Evolutionary conservation across 148 eudicot genomes (phyloP), one percentile per base, ranked within the genome.

Genomic region (Beta vulgaris): DNA sequence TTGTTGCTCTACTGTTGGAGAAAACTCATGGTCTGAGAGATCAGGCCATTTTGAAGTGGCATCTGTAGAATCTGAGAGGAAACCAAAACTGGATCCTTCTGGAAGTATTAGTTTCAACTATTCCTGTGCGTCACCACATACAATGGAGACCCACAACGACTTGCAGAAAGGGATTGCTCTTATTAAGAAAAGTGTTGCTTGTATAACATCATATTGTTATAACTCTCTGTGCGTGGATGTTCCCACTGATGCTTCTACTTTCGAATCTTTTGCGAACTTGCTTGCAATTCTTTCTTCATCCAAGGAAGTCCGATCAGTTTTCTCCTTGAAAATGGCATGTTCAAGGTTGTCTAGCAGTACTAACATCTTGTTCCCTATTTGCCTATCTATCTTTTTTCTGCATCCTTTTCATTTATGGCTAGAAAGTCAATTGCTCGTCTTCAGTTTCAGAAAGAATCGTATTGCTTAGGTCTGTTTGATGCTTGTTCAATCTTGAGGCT

Each of bases 111-210:
- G 97, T 85, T 92, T 95, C 83, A 90, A 86, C 70, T 90, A 86
- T 83, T 78, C 93, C 76, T 79, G 86, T 35, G 93, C 96, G 31
- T 95, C 97, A 0, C 90, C 90, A 2, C 97, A 95, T 84, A 86
- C 97, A n/a, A 72, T 88, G 73, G 86, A 96, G 76, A 84, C 84
- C 18, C 99, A 96, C 85, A 83, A 84, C 75, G 99, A 96, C 73
- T 79, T 96, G 86, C 99, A 96, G 81, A 96, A 91, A 85, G 99
- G 99, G 78, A 96, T 96, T 75, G 90, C 98, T 69, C 98, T 95
- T 77, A 88, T 95, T 61, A 95, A 95, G 87, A 95, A 91, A 81
- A 95, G 98, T 84, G 99, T 95, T 78, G 94, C 99, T 68, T 92
- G 97, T 73, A 75, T 89, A 43, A 95, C 99, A 42, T 92, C 98